phyloP scores from a whole-genome alignment of 177 flowering plant genomes.

The Vitis hybrid region DNA sequence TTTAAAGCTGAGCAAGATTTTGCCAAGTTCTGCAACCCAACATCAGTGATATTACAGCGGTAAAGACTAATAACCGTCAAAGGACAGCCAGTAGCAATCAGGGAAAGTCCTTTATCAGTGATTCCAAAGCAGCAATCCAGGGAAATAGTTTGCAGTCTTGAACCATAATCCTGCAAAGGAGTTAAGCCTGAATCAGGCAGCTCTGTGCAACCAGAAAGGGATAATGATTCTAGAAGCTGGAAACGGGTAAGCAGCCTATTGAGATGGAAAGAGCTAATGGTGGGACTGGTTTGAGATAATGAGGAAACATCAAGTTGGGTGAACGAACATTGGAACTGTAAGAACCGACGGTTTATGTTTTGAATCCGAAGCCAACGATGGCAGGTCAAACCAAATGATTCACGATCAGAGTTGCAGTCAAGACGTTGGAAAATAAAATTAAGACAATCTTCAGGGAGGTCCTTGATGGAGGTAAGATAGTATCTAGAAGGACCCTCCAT shows the following conservation, averaged over 20 bases:
- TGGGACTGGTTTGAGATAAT: slow-evolving; percentile 18
- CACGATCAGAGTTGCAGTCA: slow-evolving; percentile 37
- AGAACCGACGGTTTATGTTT: slow-evolving; percentile 44
- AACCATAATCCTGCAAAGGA: slow-evolving; percentile 36
- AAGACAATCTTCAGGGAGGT: slow-evolving; percentile 72
- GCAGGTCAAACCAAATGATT: slow-evolving; percentile 78
- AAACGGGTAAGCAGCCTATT: slow-evolving; percentile 53
- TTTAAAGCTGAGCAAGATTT: slow-evolving; percentile 41
- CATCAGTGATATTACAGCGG: slow-evolving; percentile 56
- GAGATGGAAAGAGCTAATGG: slow-evolving; percentile 37
- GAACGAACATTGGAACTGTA: slow-evolving; percentile 54
- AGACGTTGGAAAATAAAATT: slow-evolving; percentile 42
- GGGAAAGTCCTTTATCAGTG: slow-evolving; percentile 52
- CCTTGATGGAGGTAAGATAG: slow-evolving; percentile 30
- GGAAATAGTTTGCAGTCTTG: slow-evolving; percentile 39
- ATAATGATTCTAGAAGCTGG: slow-evolving; percentile 40
- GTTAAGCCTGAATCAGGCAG: slow-evolving; percentile 49
- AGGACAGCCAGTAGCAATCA: slow-evolving; percentile 48
- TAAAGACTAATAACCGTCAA: slow-evolving; percentile 52
- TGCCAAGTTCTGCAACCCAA: slow-evolving; percentile 48
- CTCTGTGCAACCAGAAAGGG: slow-evolving; percentile 64
- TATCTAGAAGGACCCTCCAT: slow-evolving; percentile 18
- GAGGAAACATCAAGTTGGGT: slow-evolving; percentile 10
- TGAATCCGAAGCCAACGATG: slow-evolving; percentile 69
- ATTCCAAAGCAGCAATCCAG: slow-evolving; percentile 62